Percentiles rank a stretch among this genome's conserved stretches.
Conservation (phyloP, 768 basidiomycete genomes). For the Kwoniella europaea region DNA sequence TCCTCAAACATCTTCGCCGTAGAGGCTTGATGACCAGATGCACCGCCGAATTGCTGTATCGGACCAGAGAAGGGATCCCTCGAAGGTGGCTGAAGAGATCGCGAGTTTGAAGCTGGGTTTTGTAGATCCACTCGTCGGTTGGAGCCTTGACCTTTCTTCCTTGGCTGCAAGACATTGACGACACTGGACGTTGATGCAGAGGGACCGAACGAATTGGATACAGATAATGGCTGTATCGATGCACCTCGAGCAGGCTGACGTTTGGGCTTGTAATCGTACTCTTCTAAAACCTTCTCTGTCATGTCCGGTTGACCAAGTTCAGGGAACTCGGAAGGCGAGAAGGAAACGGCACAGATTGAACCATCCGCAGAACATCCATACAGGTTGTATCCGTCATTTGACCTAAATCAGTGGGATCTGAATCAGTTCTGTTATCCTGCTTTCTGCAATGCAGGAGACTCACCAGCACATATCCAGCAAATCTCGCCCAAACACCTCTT, state of each 20-base stretch:
- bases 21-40: conserved; percentile 34
- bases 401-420: conserved; percentile 64
- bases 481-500: conserved; percentile 91
- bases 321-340: conserved; percentile 63
- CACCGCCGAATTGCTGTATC: conserved; percentile 42
- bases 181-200: conserved; percentile 12
- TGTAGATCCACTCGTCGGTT: conserved; percentile 30
- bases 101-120: conserved; percentile 7
- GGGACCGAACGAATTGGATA: conserved; percentile 29
- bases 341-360: conserved; percentile 84
- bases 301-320: conserved; percentile 59
- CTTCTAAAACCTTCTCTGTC: conserved; percentile 56
- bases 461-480: conserved; percentile 96
- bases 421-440: not conserved
- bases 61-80: conserved; percentile 47
- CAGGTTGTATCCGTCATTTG: conserved; percentile 85
- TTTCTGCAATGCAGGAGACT: conserved; percentile 42
- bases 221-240: conserved; percentile 16
- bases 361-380: conserved; percentile 97
- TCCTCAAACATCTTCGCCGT: conserved; percentile 51
- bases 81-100: conserved; percentile 17
- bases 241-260: conserved; percentile 13
- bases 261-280: conserved; percentile 42
- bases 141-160: conserved; percentile 33
- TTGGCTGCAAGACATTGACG: conserved; percentile 51